Evolutionary conservation across 495 filamentous ascomycete species (phyloP), one percentile per base, ranked within the genome.

Genomic region (Penicillium chermesinum): DNA sequence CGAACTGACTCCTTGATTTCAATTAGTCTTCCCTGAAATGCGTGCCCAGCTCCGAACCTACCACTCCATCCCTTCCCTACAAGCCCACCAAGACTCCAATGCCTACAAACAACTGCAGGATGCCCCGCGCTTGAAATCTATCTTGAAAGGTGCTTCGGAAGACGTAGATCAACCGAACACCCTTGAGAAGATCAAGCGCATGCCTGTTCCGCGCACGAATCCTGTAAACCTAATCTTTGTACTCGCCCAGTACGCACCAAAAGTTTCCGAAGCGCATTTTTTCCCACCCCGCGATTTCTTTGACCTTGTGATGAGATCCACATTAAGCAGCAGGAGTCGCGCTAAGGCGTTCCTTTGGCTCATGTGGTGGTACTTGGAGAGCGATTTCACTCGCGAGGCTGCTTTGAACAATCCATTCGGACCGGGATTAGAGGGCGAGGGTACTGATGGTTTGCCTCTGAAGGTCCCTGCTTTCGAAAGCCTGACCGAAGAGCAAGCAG

Each of bases 331-430:
- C 62, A 70, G 75, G 57, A 91, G 85, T 57, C 80, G 93, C 46
- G 93, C 94, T 0, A 85, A 70, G 43, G 91, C 91, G 1, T 98
- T 98, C 61, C 69, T 98, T 13, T 98, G 93, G 93, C 65, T 98
- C 50, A 96, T 98, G 83, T 98, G 93, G 93, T 95, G 88, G 74
- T 97, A 98, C 65, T 74, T 97, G n/a, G 94, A 98, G 68, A 91
- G 91, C 42, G 87, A 97, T 62, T 96, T 95, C 59, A 84, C 84
- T 3, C 75, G 79, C 40, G 86, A 96, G 52, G 87, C 84, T 44
- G 88, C 89, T 33, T 70, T 83, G 34, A 82, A 86, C 47, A 98
- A 97, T 64, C 93, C 93, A 0, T 98, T 95, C 58, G 93, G 94
- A 2, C 64, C 81, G 1, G 93, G 93, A 15, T 64, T 75, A 67